Evolutionary conservation across 805 yeast genomes (phyloP), one percentile per base, ranked within the genome.

Genomic region (Cyberlindnera americana): DNA sequence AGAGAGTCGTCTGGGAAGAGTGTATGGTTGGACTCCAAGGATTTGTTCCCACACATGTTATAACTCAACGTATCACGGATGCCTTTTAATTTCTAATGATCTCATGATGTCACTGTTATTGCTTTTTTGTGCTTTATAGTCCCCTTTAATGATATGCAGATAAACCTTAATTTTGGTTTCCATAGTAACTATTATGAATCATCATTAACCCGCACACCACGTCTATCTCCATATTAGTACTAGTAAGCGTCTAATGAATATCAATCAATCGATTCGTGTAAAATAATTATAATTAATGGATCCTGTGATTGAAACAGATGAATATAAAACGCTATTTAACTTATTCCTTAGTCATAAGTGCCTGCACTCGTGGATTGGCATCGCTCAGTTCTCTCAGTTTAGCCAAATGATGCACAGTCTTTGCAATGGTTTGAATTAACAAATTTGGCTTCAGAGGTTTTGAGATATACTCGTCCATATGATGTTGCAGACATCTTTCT

Each of bases 401-500:
- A 48, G 70, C 75, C 57, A 78, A 69, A 52, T 78, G 79, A 55
- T 82, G 89, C 32, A 85, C 83, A 53, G 93, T 84, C 59, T 85
- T 85, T 49, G 81, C 80, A 43, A 87, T 86, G 6, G 95, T 86
- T 62, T 87, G 95, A 58, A 86, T 77, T 57, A 87, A 68, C 41
- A 86, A 65, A 46, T 83, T 79, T 2, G 95, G 95, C 55, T 87
- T 87, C 62, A 87, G 69, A 1, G 95, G 95, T 60, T 87, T 87
- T 9, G 93, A 82, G 35, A 87, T 74, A 56, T 87, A 87, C 60
- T 87, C 95, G 61, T 87, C 95, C 95, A 87, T 87, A 47, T 88
- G 93, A 33, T 89, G 88, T 44, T 84, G 84, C 62, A 87, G 67
- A 43, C 95, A 86, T 52, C 84, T 73, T 57, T 87, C 95, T 35